Percentiles rank a stretch among this genome's conserved stretches.
phyloP scores from a whole-genome alignment of 495 filamentous ascomycete genomes.

The Clohesyomyces aquaticus region DNA sequence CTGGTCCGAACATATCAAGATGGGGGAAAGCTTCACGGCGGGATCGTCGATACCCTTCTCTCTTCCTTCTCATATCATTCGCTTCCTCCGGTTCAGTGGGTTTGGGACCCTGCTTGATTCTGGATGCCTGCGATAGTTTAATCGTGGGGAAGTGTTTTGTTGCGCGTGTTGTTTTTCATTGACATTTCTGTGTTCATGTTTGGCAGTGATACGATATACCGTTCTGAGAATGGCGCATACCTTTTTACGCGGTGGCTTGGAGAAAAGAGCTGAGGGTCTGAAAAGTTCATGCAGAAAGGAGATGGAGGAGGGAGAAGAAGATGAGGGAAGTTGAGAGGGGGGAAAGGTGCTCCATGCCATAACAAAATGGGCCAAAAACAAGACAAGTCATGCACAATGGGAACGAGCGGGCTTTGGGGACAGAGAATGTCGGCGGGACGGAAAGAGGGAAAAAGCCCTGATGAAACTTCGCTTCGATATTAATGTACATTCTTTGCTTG shows the following conservation, averaged over 20 bases:
- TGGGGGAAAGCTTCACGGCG: slow-evolving; percentile 20
- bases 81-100: neutral
- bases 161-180: neutral
- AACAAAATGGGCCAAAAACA: too few species aligned
- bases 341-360: too few species aligned
- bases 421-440: too few species aligned
- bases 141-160: slow-evolving; percentile 1
- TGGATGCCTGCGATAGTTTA: neutral
- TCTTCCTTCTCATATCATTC: slow-evolving; percentile 1
- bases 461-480: slow-evolving; percentile 27
- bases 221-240: neutral
- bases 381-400: too few species aligned
- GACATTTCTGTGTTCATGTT: slow-evolving; percentile 11
- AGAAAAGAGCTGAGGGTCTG: slow-evolving; percentile 20
- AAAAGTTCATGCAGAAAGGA: too few species aligned
- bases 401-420: too few species aligned
- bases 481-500: slow-evolving; percentile 34
- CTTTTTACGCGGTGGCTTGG: slow-evolving; percentile 14
- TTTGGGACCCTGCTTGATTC: neutral
- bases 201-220: neutral
- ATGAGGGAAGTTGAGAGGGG: neutral
- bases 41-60: slow-evolving; percentile 30
- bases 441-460: neutral
- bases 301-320: too few species aligned
- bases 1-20: neutral